Evolutionary conservation across 1,139 yeast genomes (phyloP), one percentile per base, ranked within the genome.

Genomic region (Yamadazyma taylorii): DNA sequence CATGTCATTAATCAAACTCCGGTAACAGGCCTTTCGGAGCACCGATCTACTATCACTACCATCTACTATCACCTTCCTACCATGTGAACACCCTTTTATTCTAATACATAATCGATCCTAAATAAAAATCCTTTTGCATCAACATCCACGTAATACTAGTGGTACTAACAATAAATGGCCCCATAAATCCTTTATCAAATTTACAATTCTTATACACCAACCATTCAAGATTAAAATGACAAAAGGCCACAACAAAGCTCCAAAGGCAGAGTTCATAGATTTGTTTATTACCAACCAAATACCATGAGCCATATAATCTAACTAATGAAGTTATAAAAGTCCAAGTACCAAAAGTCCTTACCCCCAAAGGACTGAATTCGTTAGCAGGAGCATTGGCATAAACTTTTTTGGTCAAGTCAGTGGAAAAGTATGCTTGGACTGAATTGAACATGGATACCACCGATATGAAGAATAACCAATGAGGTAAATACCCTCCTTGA

Each of bases 281-380:
- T 46, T 81, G 84, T 19, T 80, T 79, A 51, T 82, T 79, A 12
- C 61, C 57, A 5, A 44, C 41, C 45, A 86, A 66, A 57, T 85
- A 70, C 61, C 83, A 84, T 5, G 98, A 95, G 33, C 96, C 96
- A 57, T 86, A 89, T 48, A 83, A 73, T 57, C 98, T 79, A 35
- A 92, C 81, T 30, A 92, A 71, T 2, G 96, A 79, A 1, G 97
- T 83, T 48, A 90, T 75, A 36, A 90, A 69, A 0, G 98, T 92
- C 98, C 98, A 92, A 1, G 98, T 92, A 22, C 98, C 98, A 61
- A 92, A 92, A 0, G 98, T 92, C 53, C 98, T 77, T 8, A 97
- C 96, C 50, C 95, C 81, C 50, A 92, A 71, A 5, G 75, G 69
- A 0, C 96, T 87, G 14, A 90, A 71, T 40, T 70, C 66, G 11